Evolutionary conservation across 345 rosid genomes (phyloP).

Genomic region (Turritis glabra): DNA sequence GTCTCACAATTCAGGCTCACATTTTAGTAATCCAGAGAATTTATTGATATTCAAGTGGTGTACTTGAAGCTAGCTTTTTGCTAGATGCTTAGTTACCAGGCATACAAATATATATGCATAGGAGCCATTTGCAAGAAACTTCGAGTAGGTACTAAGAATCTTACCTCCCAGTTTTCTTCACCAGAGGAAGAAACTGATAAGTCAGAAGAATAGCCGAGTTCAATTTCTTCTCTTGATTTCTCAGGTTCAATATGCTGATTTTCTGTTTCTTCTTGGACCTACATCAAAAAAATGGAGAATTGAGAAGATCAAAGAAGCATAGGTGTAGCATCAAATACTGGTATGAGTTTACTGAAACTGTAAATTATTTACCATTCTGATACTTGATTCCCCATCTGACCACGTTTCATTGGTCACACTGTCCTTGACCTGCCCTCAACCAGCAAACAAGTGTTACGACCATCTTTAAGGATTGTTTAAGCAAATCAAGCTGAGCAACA

Average conservation of each 20-base stretch:
- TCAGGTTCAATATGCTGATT: constrained; percentile 28
- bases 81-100: not conserved
- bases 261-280: constrained; percentile 44
- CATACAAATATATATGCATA: not conserved
- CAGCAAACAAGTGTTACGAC: constrained; percentile 19
- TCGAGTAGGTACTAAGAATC: constrained; percentile 18
- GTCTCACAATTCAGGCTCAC: constrained; percentile 1
- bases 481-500: constrained; percentile 19
- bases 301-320: constrained; percentile 14
- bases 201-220: constrained; percentile 33
- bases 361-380: constrained; percentile 32
- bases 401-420: constrained; percentile 42
- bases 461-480: constrained; percentile 13
- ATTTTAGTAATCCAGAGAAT: not conserved
- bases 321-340: constrained; percentile 30
- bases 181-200: constrained; percentile 34
- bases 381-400: constrained; percentile 45
- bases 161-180: constrained; percentile 46
- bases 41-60: not conserved
- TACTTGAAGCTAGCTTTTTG: not conserved
- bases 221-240: constrained; percentile 37
- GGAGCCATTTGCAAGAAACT: constrained; percentile 17
- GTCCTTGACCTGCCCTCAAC: constrained; percentile 55
- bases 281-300: constrained; percentile 35
- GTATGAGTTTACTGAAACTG: not conserved